A percentile compares a stretch with the other conserved stretches of the same genome.
phyloP scores from a whole-genome alignment of 345 rosid species.

The Salix purpurea region DNA sequence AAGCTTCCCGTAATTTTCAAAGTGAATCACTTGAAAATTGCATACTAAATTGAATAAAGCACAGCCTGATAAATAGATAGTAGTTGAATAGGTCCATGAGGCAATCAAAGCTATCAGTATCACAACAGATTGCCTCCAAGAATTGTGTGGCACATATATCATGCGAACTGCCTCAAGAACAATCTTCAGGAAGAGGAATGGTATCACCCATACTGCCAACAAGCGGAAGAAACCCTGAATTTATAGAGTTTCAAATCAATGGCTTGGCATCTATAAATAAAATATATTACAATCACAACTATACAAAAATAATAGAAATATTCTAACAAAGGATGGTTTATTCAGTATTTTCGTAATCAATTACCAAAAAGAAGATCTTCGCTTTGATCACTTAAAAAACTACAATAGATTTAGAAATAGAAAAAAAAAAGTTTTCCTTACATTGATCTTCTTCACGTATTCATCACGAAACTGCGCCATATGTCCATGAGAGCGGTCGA shows the following conservation, averaged over 20 bases:
- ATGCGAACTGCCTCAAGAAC: conserved; percentile 24
- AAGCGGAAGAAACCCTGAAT: conserved; percentile 36
- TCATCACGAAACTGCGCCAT: conserved; percentile 16
- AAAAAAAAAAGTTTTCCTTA: conserved; percentile 6
- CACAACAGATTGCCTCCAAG: conserved; percentile 25
- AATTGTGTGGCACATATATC: not conserved
- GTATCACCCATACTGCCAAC: conserved; percentile 21
- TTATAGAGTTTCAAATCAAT: not conserved
- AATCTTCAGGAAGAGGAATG: conserved; percentile 31
- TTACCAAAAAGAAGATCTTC: not conserved
- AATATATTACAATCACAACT: not conserved
- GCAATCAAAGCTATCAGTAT: conserved; percentile 12
- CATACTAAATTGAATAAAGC: conserved; percentile 32
- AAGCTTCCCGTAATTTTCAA: conserved; percentile 35
- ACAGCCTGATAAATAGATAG: conserved; percentile 28
- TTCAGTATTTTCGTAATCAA: not conserved
- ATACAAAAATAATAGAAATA: no score
- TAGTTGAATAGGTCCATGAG: conserved; percentile 29
- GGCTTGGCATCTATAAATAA: not conserved
- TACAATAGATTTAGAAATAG: not conserved
- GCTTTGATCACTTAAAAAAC: not conserved
- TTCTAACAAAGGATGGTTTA: not conserved
- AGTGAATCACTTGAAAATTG: conserved; percentile 35
- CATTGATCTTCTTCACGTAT: conserved; percentile 27
- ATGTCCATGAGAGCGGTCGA: conserved; percentile 31